These are phyloP conservation scores for Mallotus repandus DNA, from an alignment of 441 rosid genomes.

Conservation along the genomic window DNA sequence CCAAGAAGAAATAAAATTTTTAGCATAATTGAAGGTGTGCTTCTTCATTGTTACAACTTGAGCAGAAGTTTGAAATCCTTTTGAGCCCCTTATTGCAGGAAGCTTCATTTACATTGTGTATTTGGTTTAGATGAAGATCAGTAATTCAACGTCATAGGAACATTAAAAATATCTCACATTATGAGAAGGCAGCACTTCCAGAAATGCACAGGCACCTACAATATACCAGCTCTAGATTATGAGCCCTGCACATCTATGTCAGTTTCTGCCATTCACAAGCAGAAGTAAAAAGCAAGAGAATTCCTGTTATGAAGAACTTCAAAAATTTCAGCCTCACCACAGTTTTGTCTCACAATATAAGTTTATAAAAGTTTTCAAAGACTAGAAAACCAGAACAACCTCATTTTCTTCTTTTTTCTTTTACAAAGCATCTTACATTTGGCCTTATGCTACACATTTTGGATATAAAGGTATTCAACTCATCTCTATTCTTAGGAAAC, in stretches of 20 bases:
- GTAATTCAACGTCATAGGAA: not conserved
- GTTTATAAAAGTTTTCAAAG: no score
- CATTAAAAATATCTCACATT: not conserved
- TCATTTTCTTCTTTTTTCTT: not conserved
- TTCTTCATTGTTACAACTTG: slow-evolving; percentile 5
- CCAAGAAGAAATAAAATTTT: not conserved
- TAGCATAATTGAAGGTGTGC: not conserved
- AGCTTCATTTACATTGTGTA: not conserved
- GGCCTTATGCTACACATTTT: not conserved
- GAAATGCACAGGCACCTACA: not conserved
- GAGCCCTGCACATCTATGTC: no score
- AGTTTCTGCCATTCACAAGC: no score
- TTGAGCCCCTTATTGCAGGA: not conserved
- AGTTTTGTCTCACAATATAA: no score
- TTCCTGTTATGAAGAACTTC: not conserved
- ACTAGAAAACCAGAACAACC: no score
- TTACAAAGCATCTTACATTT: not conserved
- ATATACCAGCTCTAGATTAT: not conserved
- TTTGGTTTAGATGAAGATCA: not conserved
- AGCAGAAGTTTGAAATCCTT: not conserved
- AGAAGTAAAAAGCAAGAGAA: not conserved
- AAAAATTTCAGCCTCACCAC: no score
- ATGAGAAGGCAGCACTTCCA: no score
- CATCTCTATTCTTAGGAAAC: not conserved
- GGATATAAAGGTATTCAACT: not conserved